phyloP scores from a whole-genome alignment of 805 yeast genomes.

The Kuraishia capsulata region DNA sequence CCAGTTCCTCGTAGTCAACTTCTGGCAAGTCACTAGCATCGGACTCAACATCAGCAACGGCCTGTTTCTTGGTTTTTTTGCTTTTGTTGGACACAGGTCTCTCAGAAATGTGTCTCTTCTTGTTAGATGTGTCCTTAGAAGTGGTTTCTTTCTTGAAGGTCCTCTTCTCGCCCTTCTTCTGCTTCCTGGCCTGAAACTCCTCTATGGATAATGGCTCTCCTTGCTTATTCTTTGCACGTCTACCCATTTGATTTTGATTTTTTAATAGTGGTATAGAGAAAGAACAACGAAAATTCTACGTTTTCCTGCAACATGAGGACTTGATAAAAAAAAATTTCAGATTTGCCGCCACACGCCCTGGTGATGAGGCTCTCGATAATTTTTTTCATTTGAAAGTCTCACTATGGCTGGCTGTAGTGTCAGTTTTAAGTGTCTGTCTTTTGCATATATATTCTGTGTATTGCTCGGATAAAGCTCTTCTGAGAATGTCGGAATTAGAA shows the following conservation, averaged over 20 bases:
- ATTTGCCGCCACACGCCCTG: not conserved
- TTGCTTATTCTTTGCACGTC: conserved; percentile 88
- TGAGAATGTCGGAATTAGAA: too few relatives aligned
- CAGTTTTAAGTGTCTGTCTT: too few relatives aligned
- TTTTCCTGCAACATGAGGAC: not conserved
- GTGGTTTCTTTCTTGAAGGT: conserved; percentile 21
- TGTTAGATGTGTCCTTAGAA: conserved; percentile 15
- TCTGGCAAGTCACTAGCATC: conserved; percentile 45
- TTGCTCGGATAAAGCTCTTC: too few relatives aligned
- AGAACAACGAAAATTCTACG: not conserved
- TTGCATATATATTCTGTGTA: too few relatives aligned
- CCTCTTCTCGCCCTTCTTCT: conserved; percentile 29
- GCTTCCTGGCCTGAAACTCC: conserved; percentile 49
- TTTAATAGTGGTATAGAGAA: not conserved
- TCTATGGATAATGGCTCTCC: conserved; percentile 86
- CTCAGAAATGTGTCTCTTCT: conserved; percentile 11
- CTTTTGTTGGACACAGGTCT: conserved; percentile 9
- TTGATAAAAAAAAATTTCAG: not conserved
- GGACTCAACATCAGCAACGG: conserved; percentile 26
- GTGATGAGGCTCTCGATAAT: not conserved
- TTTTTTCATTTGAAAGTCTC: too few relatives aligned
- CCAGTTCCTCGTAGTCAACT: conserved; percentile 57
- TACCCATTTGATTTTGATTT: conserved; percentile 82
- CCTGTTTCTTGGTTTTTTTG: conserved; percentile 15
- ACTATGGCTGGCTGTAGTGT: too few relatives aligned